Percentiles rank a stretch among this genome's conserved stretches.
Conservation (phyloP, 148 eudicot genomes). For the Hydrangea macrophylla region DNA sequence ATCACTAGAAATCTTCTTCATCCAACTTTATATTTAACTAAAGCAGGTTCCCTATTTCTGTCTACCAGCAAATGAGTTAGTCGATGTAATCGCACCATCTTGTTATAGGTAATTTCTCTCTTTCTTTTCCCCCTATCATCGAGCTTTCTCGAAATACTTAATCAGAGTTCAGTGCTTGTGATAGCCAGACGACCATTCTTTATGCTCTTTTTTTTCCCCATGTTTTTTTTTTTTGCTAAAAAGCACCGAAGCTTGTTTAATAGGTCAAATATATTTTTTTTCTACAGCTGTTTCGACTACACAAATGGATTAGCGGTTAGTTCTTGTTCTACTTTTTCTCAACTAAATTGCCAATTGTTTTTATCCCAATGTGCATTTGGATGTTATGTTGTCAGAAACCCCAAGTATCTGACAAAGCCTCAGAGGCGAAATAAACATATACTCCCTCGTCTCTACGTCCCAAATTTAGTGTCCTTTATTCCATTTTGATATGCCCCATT, state of each 20-base stretch:
- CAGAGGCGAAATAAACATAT: too few relatives aligned
- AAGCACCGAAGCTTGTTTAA: slow-evolving; percentile 11
- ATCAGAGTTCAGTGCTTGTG: too few relatives aligned
- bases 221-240: too few relatives aligned
- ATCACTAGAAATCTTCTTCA: slow-evolving; percentile 17
- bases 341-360: not conserved
- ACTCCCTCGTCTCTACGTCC: too few relatives aligned
- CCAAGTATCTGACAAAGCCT: too few relatives aligned
- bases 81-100: slow-evolving; percentile 98
- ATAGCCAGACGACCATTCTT: not conserved
- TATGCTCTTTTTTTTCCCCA: slow-evolving; percentile 5
- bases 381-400: too few relatives aligned
- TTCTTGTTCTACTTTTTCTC: slow-evolving; percentile 12
- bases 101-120: slow-evolving; percentile 72
- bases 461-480: too few relatives aligned
- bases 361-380: too few relatives aligned
- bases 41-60: slow-evolving; percentile 95
- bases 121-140: slow-evolving; percentile 1
- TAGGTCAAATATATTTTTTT: slow-evolving; percentile 9
- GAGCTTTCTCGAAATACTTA: not conserved
- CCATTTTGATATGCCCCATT: too few relatives aligned
- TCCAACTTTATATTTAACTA: slow-evolving; percentile 24
- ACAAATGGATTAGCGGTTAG: slow-evolving; percentile 96
- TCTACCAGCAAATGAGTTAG: slow-evolving; percentile 92
- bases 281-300: slow-evolving; percentile 96